These are phyloP conservation scores for Spathaspora gorwiae DNA, from an alignment of 805 yeast species.

Conservation along the genomic window DNA sequence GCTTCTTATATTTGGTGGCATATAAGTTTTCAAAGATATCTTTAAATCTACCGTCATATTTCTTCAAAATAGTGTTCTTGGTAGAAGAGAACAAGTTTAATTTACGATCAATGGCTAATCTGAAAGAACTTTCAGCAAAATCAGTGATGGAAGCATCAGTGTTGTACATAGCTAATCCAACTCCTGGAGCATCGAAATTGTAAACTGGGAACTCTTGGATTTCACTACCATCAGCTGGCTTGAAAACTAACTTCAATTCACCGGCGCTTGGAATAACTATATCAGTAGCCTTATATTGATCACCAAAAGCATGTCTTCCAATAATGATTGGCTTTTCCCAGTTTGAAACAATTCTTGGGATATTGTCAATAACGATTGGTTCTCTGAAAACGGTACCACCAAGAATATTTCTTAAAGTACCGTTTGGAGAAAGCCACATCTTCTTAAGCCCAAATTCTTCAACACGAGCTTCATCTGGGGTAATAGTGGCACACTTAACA, in stretches of 20 bases:
- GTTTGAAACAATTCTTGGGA: constrained; percentile 83
- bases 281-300: constrained; percentile 93
- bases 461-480: constrained; percentile 97
- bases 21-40: constrained; percentile 84
- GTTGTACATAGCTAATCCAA: constrained; percentile 91
- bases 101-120: constrained; percentile 74
- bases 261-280: constrained; percentile 78
- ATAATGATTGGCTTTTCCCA: constrained; percentile 96
- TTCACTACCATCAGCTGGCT: constrained; percentile 61
- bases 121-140: constrained; percentile 91
- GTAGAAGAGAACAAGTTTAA: constrained; percentile 84
- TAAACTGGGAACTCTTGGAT: constrained; percentile 56
- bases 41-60: constrained; percentile 93
- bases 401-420: constrained; percentile 90
- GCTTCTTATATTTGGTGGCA: constrained; percentile 59
- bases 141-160: constrained; percentile 87
- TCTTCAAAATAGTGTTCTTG: constrained; percentile 90
- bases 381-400: constrained; percentile 98
- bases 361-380: constrained; percentile 84
- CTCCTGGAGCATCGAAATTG: constrained; percentile 69
- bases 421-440: constrained; percentile 98
- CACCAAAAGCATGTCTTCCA: constrained; percentile 97
- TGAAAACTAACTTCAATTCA: constrained; percentile 68
- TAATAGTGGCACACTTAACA: constrained; percentile 95
- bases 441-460: constrained; percentile 84